These are phyloP conservation scores for Rosa hybrid DNA, from an alignment of 331 rosid species.

Conservation along the genomic window DNA sequence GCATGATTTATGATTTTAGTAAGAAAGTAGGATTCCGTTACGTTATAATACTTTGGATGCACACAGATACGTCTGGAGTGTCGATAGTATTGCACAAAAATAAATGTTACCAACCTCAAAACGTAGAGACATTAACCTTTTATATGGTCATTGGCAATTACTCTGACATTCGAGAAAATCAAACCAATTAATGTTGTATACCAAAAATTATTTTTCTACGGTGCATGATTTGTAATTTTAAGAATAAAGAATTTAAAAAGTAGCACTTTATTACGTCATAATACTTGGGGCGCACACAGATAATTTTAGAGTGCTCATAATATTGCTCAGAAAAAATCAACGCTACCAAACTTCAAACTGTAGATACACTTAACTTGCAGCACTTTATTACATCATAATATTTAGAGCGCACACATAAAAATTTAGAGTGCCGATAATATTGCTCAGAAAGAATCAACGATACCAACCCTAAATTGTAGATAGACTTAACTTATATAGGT, in stretches of 20 bases:
- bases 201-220: not conserved
- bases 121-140: not conserved
- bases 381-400: not conserved
- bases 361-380: not conserved
- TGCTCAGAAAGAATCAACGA: not conserved
- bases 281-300: not conserved
- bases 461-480: not conserved
- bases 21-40: not conserved
- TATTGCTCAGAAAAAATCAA: not conserved
- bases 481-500: not conserved
- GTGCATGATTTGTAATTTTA: not conserved
- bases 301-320: rapidly evolving
- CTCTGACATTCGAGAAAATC: not conserved
- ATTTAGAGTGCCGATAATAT: not conserved
- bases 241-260: not conserved
- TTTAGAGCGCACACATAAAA: not conserved
- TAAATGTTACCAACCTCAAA: not conserved
- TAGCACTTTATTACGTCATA: not conserved
- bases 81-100: too few relatives aligned
- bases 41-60: not conserved
- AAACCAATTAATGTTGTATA: not conserved
- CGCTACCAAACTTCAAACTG: not conserved
- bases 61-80: not conserved
- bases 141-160: not conserved
- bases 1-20: not conserved